phyloP scores from a whole-genome alignment of 1,139 yeast species.

The Hemisphaericaspora xylofermentans region DNA sequence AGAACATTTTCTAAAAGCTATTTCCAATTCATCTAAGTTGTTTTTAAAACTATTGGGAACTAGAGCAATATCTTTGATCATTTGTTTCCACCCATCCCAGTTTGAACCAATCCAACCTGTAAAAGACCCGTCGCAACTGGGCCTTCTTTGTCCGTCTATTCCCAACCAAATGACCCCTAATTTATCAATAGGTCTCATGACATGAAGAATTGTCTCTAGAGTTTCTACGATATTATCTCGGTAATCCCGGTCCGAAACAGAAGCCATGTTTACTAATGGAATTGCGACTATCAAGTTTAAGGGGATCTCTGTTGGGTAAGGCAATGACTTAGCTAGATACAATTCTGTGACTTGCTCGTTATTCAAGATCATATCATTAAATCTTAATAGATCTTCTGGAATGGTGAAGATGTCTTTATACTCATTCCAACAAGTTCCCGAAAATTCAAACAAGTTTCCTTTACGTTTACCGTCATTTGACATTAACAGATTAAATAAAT shows the following conservation, averaged over 20 bases:
- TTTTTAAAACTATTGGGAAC: slow-evolving; percentile 23
- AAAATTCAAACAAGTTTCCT: slow-evolving; percentile 43
- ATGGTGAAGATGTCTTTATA: slow-evolving; percentile 25
- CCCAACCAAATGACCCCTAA: slow-evolving; percentile 59
- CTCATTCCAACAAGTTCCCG: slow-evolving; percentile 52
- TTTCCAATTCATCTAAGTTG: slow-evolving; percentile 26
- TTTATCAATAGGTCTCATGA: slow-evolving; percentile 44
- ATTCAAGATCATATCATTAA: slow-evolving; percentile 32
- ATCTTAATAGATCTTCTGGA: slow-evolving; percentile 40
- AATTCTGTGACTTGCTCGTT: slow-evolving; percentile 36
- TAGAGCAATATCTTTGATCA: slow-evolving; percentile 43
- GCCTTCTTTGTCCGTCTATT: slow-evolving; percentile 36
- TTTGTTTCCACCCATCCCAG: slow-evolving; percentile 60
- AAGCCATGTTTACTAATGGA: slow-evolving; percentile 36
- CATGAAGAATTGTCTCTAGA: slow-evolving; percentile 26
- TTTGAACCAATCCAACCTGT: slow-evolving; percentile 51
- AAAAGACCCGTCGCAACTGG: slow-evolving; percentile 46
- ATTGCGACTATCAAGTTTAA: slow-evolving; percentile 50
- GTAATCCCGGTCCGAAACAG: slow-evolving; percentile 34
- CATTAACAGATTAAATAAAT: slow-evolving; percentile 22
- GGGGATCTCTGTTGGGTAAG: slow-evolving; percentile 41
- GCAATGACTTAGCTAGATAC: slow-evolving; percentile 35
- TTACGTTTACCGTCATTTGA: slow-evolving; percentile 11
- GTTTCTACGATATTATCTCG: slow-evolving; percentile 24
- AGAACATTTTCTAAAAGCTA: slow-evolving; percentile 30